Conservation (phyloP, 495 filamentous ascomycete genomes). For the Tuber microsphaerosporum region DNA sequence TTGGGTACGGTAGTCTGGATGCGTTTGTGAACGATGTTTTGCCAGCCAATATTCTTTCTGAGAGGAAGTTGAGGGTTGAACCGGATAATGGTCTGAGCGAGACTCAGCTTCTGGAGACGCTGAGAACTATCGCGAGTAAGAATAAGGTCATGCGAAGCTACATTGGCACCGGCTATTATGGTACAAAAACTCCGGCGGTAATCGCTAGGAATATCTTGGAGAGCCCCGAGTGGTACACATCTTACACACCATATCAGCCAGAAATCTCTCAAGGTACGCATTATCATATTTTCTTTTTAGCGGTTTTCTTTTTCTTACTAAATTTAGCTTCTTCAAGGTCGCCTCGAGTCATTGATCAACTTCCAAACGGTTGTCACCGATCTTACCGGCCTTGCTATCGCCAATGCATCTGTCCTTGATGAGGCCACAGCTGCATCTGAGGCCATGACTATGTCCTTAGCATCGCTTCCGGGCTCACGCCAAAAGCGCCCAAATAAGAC, state of each 20-base stretch:
- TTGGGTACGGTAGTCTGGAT: constrained; percentile 68
- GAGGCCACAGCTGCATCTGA: constrained; percentile 93
- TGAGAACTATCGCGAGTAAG: constrained; percentile 58
- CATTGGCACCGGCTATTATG: constrained; percentile 84
- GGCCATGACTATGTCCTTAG: constrained; percentile 92
- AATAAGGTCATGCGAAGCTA: constrained; percentile 60
- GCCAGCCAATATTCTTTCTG: constrained; percentile 72
- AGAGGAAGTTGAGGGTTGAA: constrained; percentile 43
- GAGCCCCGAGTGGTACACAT: constrained; percentile 96
- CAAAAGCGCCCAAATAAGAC: constrained; percentile 70
- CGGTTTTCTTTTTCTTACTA: constrained; percentile 3
- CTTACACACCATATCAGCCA: constrained; percentile 96
- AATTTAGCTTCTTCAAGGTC: constrained; percentile 44
- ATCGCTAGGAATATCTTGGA: constrained; percentile 93
- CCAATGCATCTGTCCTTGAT: constrained; percentile 91
- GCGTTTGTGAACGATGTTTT: constrained; percentile 86
- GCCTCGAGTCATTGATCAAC: constrained; percentile 87
- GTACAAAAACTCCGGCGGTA: constrained; percentile 77
- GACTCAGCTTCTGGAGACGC: constrained; percentile 57
- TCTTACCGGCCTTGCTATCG: constrained; percentile 77
- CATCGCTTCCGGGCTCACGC: constrained; percentile 61
- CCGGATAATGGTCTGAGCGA: constrained; percentile 58
- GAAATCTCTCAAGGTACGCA: constrained; percentile 80
- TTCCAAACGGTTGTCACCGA: constrained; percentile 94
- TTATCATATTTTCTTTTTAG: not conserved